phyloP scores from a whole-genome alignment of 176 grass and related monocot species.

The Bonia amplexicaulis region DNA sequence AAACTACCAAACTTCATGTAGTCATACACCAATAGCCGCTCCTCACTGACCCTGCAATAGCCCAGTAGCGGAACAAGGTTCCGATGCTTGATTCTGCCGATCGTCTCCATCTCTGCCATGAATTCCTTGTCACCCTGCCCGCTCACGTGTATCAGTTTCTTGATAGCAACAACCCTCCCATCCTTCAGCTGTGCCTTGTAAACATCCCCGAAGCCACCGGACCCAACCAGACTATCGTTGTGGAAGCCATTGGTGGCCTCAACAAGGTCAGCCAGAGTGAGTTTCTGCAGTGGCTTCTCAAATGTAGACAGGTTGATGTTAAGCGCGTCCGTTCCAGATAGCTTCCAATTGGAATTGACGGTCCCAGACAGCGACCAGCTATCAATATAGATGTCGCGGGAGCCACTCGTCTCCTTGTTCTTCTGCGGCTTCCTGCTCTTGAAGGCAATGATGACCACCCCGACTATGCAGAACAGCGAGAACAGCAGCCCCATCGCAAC shows the following conservation, averaged over 20 bases:
- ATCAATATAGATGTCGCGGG: background rate
- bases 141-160: background rate
- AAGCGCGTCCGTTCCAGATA: background rate
- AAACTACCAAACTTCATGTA: background rate
- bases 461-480: background rate
- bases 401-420: background rate
- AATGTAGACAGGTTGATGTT: background rate
- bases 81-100: background rate
- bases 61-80: background rate
- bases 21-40: background rate
- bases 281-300: background rate
- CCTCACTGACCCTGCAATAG: background rate
- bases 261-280: background rate
- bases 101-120: background rate
- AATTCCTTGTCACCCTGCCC: background rate
- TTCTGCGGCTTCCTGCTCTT: background rate
- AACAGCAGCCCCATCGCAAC: background rate
- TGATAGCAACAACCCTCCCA: background rate
- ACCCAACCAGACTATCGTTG: background rate
- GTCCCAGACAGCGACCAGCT: background rate
- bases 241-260: background rate
- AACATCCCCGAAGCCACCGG: background rate
- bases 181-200: background rate
- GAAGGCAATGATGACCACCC: background rate
- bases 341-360: background rate